Evolutionary conservation across 2,329 filamentous ascomycete genomes (phyloP).

Genomic region (Ceratocystiopsis sp.): DNA sequence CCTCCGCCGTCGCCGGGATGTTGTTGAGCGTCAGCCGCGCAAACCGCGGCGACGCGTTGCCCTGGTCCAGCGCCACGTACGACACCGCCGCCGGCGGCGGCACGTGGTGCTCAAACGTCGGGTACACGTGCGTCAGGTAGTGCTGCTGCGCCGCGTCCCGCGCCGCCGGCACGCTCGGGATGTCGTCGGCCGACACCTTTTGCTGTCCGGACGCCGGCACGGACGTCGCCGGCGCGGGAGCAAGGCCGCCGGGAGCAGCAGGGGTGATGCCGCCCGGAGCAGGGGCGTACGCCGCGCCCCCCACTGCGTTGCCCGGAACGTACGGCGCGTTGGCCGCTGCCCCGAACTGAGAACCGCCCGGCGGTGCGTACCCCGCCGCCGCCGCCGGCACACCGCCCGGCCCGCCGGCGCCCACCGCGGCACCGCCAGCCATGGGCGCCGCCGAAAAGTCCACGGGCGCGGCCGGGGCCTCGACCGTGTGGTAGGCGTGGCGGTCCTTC

Average conservation of each 20-base stretch:
- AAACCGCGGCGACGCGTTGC: constrained; percentile 90
- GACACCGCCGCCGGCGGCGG: constrained; percentile 78
- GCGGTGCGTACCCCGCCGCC: no score
- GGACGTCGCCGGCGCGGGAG: constrained; percentile 25
- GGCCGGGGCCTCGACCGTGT: constrained; percentile 58
- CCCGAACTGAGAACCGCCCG: no score
- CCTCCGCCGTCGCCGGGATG: constrained; percentile 70
- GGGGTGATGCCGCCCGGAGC: no score
- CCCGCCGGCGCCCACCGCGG: constrained; percentile 15
- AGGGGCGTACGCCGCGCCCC: no score
- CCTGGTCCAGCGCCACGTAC: constrained; percentile 89
- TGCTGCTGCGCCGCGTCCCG: constrained; percentile 69
- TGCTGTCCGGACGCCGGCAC: constrained; percentile 48
- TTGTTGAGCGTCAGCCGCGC: constrained; percentile 84
- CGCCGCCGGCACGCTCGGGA: constrained; percentile 76
- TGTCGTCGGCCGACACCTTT: constrained; percentile 75
- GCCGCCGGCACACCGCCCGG: constrained; percentile 27
- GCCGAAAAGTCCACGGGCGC: constrained; percentile 49
- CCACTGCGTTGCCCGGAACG: no score
- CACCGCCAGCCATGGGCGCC: constrained; percentile 34
- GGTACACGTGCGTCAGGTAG: constrained; percentile 77
- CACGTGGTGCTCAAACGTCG: constrained; percentile 86
- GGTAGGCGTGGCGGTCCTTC: constrained; percentile 89
- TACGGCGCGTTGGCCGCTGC: background rate
- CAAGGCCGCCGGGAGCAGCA: background rate